Percentiles rank a stretch among this genome's conserved stretches.
These are phyloP conservation scores for Pistacia integerrima DNA, from an alignment of 345 rosid species.

Conservation along the genomic window DNA sequence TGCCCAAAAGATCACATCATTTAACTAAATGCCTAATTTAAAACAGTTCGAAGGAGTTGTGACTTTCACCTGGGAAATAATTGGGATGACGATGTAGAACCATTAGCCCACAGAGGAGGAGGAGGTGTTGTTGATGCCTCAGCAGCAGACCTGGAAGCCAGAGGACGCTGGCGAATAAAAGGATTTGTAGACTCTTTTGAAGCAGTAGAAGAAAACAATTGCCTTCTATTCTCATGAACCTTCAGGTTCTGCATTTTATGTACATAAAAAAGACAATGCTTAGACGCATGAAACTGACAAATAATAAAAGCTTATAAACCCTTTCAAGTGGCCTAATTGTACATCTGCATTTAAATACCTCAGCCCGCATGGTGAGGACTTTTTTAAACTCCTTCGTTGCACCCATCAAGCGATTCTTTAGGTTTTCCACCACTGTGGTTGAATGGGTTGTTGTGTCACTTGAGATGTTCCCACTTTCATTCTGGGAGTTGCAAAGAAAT, in stretches of 20 bases:
- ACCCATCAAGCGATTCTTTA: constrained; percentile 79
- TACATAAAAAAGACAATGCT: background rate
- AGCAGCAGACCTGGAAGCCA: constrained; percentile 55
- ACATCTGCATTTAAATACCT: constrained; percentile 41
- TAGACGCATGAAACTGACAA: background rate
- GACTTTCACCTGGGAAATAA: constrained; percentile 36
- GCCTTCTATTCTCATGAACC: constrained; percentile 79
- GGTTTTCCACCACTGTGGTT: constrained; percentile 74
- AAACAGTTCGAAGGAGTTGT: background rate
- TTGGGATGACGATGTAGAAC: constrained; percentile 46
- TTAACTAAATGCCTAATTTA: background rate
- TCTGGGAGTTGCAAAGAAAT: constrained; percentile 60
- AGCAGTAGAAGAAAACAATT: constrained; percentile 66
- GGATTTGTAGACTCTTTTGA: constrained; percentile 75
- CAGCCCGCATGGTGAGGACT: constrained; percentile 82
- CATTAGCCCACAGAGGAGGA: constrained; percentile 77
- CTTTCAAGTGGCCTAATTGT: constrained; percentile 2
- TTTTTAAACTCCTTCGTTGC: constrained; percentile 86
- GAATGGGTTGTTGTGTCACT: constrained; percentile 73
- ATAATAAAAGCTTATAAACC: background rate
- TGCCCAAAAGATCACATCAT: background rate
- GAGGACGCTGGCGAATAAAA: constrained; percentile 76
- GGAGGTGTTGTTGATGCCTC: constrained; percentile 53
- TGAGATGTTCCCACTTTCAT: constrained; percentile 55
- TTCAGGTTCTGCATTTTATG: constrained; percentile 58